Evolutionary conservation across 495 filamentous ascomycete genomes (phyloP).

Genomic region (Xylaria acuta): DNA sequence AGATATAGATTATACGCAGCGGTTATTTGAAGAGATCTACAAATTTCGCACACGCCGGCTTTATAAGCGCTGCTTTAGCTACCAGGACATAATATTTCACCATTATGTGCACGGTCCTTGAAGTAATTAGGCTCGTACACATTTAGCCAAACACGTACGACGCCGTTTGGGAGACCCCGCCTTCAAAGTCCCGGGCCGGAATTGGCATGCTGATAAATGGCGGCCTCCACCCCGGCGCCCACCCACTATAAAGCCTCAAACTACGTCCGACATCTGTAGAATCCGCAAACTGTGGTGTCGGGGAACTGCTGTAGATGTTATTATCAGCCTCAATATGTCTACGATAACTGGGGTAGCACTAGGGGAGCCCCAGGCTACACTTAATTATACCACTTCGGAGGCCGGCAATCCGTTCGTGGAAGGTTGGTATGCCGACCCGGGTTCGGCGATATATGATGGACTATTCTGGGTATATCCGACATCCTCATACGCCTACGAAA

Average conservation of each 20-base stretch:
- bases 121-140: slow-evolving; percentile 14
- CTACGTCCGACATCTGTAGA: not conserved
- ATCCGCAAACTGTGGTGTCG: not conserved
- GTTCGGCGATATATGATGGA: slow-evolving; percentile 55
- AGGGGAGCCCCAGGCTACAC: not conserved
- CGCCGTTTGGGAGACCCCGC: slow-evolving; percentile 2
- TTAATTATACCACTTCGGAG: slow-evolving; percentile 36
- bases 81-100: not conserved
- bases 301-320: no score
- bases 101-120: not conserved
- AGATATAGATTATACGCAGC: no score
- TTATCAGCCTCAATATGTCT: not conserved
- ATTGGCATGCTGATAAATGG: slow-evolving; percentile 5
- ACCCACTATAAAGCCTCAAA: not conserved
- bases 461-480: slow-evolving; percentile 59
- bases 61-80: no score
- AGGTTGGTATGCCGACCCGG: slow-evolving; percentile 59
- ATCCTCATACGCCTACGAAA: slow-evolving; percentile 49
- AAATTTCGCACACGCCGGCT: no score
- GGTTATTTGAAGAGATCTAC: no score
- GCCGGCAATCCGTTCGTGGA: slow-evolving; percentile 50
- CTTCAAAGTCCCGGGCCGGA: not conserved
- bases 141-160: slow-evolving; percentile 19
- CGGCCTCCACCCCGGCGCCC: not conserved
- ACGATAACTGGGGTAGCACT: not conserved